Percentiles rank a stretch among this genome's conserved stretches.
Conservation (phyloP, 208 protist genomes). For the Trypanosoma avium region DNA sequence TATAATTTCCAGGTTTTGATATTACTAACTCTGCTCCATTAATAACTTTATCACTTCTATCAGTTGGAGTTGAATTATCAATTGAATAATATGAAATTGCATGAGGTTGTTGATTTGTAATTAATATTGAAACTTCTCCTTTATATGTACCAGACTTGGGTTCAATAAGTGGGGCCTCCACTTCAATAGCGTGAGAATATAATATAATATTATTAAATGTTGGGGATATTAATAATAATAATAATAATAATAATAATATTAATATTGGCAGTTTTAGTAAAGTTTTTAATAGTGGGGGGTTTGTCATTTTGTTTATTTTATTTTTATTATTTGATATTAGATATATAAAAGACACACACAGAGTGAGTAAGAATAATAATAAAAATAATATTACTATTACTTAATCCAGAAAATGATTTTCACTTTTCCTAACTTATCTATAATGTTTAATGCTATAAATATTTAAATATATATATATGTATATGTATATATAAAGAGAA, state of each 20-base stretch:
- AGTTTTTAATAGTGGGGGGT: too few relatives aligned
- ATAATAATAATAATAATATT: too few relatives aligned
- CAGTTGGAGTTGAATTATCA: neutral
- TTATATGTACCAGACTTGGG: neutral
- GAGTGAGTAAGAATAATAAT: too few relatives aligned
- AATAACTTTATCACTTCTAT: neutral
- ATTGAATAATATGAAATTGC: slow-evolving; percentile 8
- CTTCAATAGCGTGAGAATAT: neutral
- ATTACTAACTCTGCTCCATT: slow-evolving; percentile 4
- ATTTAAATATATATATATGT: slow-evolving; percentile 8
- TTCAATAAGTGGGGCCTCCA: slow-evolving; percentile 1
- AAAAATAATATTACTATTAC: too few relatives aligned
- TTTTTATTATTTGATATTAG: too few relatives aligned
- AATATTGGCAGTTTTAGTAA: too few relatives aligned
- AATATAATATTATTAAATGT: too few relatives aligned
- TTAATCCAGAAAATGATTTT: neutral
- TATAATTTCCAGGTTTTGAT: slow-evolving; percentile 2
- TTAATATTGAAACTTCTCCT: slow-evolving; percentile 6
- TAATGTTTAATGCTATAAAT: slow-evolving; percentile 5
- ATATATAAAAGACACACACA: too few relatives aligned
- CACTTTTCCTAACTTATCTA: too few relatives aligned
- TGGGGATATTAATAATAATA: too few relatives aligned
- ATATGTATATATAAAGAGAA: neutral
- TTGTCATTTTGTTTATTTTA: too few relatives aligned
- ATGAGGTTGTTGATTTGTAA: neutral